Evolutionary conservation across 169 alveolate genomes (phyloP), one percentile per base, ranked within the genome.

Genomic region (Plasmodium yoelii): DNA sequence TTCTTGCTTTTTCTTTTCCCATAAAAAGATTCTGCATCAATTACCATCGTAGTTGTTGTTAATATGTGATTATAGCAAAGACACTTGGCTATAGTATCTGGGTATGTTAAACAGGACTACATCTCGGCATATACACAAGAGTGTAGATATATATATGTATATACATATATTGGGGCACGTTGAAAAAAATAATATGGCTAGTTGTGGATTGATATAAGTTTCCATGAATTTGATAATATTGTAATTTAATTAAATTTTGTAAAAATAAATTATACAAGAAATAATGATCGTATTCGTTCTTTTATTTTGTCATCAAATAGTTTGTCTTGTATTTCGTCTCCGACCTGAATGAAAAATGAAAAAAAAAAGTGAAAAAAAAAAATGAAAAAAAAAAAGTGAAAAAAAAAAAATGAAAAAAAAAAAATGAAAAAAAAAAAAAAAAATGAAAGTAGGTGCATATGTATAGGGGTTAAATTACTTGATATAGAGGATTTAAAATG

Each of bases 291-390:
- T 26, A 82, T 82, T 18, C 51, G 70, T 22, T 82, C 69, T 65
- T 55, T 18, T 67, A 82, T 82, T 70, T 82, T 82, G 34, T 82
- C 90, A 51, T 82, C 90, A 60, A 82, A 82, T 46, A 10, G 7
- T 53, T 82, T 82, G 67, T 82, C 90, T 61, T 28, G 44, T 51
- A 82, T 82, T 42, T 82, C 90, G 39, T 82, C 90, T 53, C 90
- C 90, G 3, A 70, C 57, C 90, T 82, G 15, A 57, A 24, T 39
- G 22, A 59, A 49, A 44, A 67, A 65, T 55, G 51, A 39, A 67
- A 53, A 67, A 28, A 74, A 74, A 60, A 73, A n/a, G n/a, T n/a
- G n/a, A n/a, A n/a, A n/a, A n/a, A n/a, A 42, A 8, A 73, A 57
- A 12, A 1, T 22, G 28, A 61, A 22, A 18, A 61, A 61, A 22